These are phyloP conservation scores for Magnusiomyces tetraspermus DNA, from an alignment of 1,139 yeast genomes.

Conservation along the genomic window DNA sequence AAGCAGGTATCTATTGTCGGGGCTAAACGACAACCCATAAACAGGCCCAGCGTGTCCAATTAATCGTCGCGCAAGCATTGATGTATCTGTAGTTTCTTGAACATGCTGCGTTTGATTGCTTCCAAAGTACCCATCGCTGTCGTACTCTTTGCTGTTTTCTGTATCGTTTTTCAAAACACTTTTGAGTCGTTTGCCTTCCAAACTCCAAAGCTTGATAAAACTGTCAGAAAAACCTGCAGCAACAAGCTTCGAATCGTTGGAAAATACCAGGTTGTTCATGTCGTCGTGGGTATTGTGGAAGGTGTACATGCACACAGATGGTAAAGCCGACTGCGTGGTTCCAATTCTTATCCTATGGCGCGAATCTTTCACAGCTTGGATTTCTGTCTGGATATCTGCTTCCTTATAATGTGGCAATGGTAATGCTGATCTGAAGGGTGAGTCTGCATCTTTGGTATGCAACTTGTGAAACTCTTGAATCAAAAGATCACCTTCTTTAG, in stretches of 20 bases:
- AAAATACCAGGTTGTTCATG: constrained; percentile 73
- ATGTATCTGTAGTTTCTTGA: constrained; percentile 5
- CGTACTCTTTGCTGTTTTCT: constrained; percentile 9
- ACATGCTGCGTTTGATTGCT: not conserved
- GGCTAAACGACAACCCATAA: constrained; percentile 81
- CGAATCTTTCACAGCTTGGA: constrained; percentile 72
- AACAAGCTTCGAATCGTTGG: constrained; percentile 74
- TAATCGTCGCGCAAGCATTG: constrained; percentile 43
- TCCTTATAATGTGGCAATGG: constrained; percentile 84
- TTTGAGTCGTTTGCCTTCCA: constrained; percentile 77
- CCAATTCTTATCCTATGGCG: constrained; percentile 61
- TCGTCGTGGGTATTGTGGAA: constrained; percentile 92
- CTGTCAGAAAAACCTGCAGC: constrained; percentile 96
- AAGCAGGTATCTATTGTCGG: constrained; percentile 73
- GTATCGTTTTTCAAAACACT: constrained; percentile 57
- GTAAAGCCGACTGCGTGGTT: constrained; percentile 67
- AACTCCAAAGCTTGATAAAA: constrained; percentile 81
- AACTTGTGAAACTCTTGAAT: constrained; percentile 40
- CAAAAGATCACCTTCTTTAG: constrained; percentile 28
- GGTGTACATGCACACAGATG: constrained; percentile 96
- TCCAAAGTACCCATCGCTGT: constrained; percentile 21
- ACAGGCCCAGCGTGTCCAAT: constrained; percentile 95
- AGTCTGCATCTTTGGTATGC: constrained; percentile 43
- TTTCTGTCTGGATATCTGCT: constrained; percentile 68
- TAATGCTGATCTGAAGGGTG: constrained; percentile 64